Base-by-base conservation (phyloP, 2,329 filamentous ascomycete species). In the Raffaelea deltoideospora region DNA sequence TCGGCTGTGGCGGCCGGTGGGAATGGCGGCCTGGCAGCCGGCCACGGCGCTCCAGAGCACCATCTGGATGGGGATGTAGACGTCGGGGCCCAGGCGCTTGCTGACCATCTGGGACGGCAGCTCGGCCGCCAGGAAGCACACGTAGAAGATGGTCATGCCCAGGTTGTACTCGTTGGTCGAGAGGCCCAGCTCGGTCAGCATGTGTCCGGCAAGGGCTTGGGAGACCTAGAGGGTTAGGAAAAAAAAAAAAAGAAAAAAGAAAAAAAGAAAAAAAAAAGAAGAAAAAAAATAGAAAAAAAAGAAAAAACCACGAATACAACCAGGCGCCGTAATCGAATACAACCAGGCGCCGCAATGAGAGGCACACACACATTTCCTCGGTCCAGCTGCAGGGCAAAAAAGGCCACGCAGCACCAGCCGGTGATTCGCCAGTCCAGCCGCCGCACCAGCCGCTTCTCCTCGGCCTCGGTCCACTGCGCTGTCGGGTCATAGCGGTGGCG, bases 31-130 rank as follows among this genome's bases (percentile, higher is more conserved):
- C 37, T 57, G 54, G 4, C 44, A 48, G 5, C 43, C 42, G 2
- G 53, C 50, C 3, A 56, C 52, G 4, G 49, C 29, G 22, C 49
- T 52, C 54, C 54, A 56, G 3, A 47, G 34, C 3, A 49, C 46
- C 49, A 55, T 55, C 15, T 53, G 50, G 3, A 50, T 48, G 7
- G 54, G 54, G 21, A 56, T 56, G 53, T 53, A 58, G 3, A 49
- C 44, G 34, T 56, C 53, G 1, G 45, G 47, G 5, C 48, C 54
- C 1, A 58, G 44, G 45, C 64, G 65, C 51, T 78, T 77, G 33
- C 61, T 65, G 17, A 77, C 47, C 14, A 78, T 77, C 46, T 76
- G 72, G 0, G 71, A 76, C 0, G 72, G 73, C 3, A 77, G 52
- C 45, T 77, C 72, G 0, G 72, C 69, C 8, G 60, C 53, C 3